A percentile compares a stretch with the other conserved stretches of the same genome.
Evolutionary conservation across 257 asterid species (phyloP).

Genomic region (Fraxinus cuspidata): DNA sequence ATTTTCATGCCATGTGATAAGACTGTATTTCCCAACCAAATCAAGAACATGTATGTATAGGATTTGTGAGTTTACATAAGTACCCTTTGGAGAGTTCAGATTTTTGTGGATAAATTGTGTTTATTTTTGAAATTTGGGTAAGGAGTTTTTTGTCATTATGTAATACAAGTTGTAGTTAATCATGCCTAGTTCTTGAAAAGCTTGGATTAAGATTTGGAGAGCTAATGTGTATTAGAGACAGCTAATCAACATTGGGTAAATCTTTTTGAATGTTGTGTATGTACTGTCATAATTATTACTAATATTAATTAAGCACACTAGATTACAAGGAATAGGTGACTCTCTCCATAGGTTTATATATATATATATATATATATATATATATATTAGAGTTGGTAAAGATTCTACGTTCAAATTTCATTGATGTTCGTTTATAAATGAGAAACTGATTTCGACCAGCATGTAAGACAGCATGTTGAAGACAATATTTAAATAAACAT

Average conservation of each 20-base stretch:
- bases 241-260: slow-evolving; percentile 38
- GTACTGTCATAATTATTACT: slow-evolving; percentile 20
- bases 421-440: background rate
- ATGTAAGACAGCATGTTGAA: background rate
- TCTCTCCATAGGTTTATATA: slow-evolving; percentile 3
- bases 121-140: slow-evolving; percentile 18
- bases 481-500: too few relatives aligned
- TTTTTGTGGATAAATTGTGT: slow-evolving; percentile 8
- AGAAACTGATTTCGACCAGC: too few relatives aligned
- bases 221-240: slow-evolving; percentile 37
- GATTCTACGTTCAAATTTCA: background rate
- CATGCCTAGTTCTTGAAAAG: slow-evolving; percentile 33
- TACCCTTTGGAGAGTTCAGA: slow-evolving; percentile 28
- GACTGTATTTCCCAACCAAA: slow-evolving; percentile 40
- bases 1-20: slow-evolving; percentile 63
- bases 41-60: slow-evolving; percentile 22
- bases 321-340: slow-evolving; percentile 19
- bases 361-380: background rate
- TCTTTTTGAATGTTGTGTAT: slow-evolving; percentile 21
- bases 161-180: slow-evolving; percentile 33
- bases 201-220: slow-evolving; percentile 39
- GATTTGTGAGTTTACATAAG: slow-evolving; percentile 20
- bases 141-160: slow-evolving; percentile 44
- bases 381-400: background rate
- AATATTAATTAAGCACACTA: slow-evolving; percentile 10